phyloP scores from a whole-genome alignment of 306 rosid genomes.

The Cicer judaicum region DNA sequence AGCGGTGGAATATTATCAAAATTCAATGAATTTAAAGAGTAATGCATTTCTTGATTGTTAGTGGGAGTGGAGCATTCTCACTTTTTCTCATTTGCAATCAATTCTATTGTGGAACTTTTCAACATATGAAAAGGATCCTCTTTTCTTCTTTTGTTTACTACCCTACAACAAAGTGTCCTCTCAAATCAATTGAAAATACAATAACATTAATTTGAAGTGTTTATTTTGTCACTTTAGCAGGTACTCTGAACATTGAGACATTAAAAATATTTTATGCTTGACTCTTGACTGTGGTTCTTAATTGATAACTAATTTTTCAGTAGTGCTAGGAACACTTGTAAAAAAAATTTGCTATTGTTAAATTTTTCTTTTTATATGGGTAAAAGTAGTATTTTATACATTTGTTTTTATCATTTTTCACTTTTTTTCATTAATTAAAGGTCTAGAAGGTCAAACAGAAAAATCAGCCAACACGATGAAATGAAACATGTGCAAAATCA shows the following conservation, averaged over 20 bases:
- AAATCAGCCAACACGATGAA: no score
- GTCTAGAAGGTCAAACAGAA: no score
- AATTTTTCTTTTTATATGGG: no score
- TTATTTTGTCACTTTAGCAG: slow-evolving; percentile 5
- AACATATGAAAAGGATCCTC: not conserved
- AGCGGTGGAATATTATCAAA: not conserved
- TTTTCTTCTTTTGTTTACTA: not conserved
- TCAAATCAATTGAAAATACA: not conserved
- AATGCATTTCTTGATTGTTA: slow-evolving; percentile 11
- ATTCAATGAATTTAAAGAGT: slow-evolving; percentile 2
- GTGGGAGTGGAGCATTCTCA: slow-evolving; percentile 30
- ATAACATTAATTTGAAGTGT: not conserved
- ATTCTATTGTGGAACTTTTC: slow-evolving; percentile 21
- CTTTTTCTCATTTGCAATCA: not conserved
- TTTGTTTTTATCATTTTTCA: no score
- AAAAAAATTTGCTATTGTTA: no score
- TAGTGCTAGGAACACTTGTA: not conserved
- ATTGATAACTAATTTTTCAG: not conserved
- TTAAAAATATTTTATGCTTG: not conserved
- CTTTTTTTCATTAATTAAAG: no score
- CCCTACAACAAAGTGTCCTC: not conserved
- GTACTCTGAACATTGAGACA: slow-evolving; percentile 2
- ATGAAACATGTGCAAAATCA: no score
- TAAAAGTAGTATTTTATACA: no score
- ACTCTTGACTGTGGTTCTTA: not conserved